A percentile compares a stretch with the other conserved stretches of the same genome.
Conservation (phyloP, 2,329 filamentous ascomycete species). For the Calonectria leucothoes region DNA sequence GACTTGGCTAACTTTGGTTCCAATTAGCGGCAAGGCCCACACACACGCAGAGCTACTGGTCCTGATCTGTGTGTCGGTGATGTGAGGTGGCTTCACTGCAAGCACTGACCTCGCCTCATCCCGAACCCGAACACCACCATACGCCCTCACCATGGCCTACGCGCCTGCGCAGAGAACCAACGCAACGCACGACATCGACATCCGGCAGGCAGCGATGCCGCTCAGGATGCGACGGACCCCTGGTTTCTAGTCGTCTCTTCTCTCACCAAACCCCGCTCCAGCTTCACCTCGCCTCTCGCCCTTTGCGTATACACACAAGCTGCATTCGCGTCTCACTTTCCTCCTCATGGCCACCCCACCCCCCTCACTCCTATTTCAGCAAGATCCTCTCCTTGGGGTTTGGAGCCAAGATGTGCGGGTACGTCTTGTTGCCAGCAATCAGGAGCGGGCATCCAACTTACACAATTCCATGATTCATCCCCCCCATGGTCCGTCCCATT, state of each 20-base stretch:
- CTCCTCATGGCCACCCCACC: neutral
- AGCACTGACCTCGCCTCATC: slow-evolving; percentile 13
- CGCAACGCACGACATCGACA: slow-evolving; percentile 1
- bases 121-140: slow-evolving; percentile 6
- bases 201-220: slow-evolving; percentile 10
- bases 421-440: neutral
- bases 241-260: neutral
- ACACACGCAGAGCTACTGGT: neutral
- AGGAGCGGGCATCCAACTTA: slow-evolving; percentile 18
- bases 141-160: slow-evolving; percentile 6
- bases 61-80: neutral
- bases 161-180: neutral
- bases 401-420: neutral
- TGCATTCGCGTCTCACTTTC: neutral
- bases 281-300: neutral
- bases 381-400: neutral
- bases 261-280: neutral
- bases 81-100: slow-evolving; percentile 17
- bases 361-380: neutral
- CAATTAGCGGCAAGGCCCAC: slow-evolving; percentile 16
- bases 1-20: slow-evolving; percentile 14
- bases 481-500: slow-evolving; percentile 25
- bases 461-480: slow-evolving; percentile 25
- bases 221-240: slow-evolving; percentile 10
- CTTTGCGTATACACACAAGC: neutral